Conservation (phyloP, 345 rosid genomes). For the Syzygium aromaticum region DNA sequence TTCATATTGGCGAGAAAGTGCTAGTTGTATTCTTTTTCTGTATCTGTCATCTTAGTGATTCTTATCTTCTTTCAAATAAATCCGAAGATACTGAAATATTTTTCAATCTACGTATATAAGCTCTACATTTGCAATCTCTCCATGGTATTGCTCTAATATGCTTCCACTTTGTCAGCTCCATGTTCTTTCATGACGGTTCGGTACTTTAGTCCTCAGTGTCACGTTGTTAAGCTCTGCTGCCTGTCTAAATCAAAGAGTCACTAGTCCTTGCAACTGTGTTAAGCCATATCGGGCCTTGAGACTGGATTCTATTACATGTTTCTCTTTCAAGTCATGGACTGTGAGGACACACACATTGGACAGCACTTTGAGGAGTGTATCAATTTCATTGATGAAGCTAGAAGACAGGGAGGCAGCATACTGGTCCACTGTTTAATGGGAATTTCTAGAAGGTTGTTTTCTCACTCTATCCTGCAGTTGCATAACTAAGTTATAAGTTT, state of each 20-base stretch:
- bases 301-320: not conserved
- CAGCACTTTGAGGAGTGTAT: conserved; percentile 59
- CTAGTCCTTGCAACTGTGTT: not conserved
- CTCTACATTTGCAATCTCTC: not conserved
- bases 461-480: not conserved
- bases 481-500: not conserved
- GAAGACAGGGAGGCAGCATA: conserved; percentile 53
- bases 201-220: not conserved
- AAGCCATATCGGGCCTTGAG: not conserved
- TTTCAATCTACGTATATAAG: not conserved
- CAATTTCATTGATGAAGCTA: conserved; percentile 62
- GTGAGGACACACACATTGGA: conserved; percentile 40
- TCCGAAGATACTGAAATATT: not conserved
- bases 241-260: not conserved
- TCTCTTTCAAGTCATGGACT: conserved; percentile 46
- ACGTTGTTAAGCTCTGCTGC: not conserved
- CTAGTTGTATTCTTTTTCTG: not conserved
- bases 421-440: conserved; percentile 80
- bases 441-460: conserved; percentile 59
- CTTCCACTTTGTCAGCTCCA: not conserved
- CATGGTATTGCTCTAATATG: not conserved
- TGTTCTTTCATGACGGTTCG: not conserved
- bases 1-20: not conserved
- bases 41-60: not conserved
- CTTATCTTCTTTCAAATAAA: not conserved